phyloP scores from a whole-genome alignment of 192 early-diverging fungal genomes.

The Coemansia guatemalensis region DNA sequence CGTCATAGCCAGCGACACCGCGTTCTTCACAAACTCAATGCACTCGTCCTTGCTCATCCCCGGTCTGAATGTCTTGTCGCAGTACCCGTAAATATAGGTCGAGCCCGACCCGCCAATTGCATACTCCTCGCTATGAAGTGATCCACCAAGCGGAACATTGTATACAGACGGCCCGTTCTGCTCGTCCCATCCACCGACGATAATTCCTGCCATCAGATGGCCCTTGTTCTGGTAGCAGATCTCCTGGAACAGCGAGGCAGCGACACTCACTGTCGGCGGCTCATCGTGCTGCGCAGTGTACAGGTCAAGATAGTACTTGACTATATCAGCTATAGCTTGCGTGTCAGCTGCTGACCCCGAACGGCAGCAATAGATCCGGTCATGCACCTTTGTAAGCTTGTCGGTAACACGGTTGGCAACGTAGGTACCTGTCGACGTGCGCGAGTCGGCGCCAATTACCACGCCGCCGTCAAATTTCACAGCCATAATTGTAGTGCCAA shows the following conservation, averaged over 20 bases:
- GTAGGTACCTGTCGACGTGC: slow-evolving; percentile 94
- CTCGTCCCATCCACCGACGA: slow-evolving; percentile 97
- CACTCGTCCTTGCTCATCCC: slow-evolving; percentile 86
- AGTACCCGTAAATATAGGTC: slow-evolving; percentile 97
- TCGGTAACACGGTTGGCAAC: slow-evolving; percentile 98
- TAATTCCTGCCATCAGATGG: slow-evolving; percentile 85
- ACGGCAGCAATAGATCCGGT: slow-evolving; percentile 96
- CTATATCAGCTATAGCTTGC: slow-evolving; percentile 97
- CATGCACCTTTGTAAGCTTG: slow-evolving; percentile 95
- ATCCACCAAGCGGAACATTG: slow-evolving; percentile 89
- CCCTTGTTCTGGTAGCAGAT: slow-evolving; percentile 94
- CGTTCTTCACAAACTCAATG: slow-evolving; percentile 92
- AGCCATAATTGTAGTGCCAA: slow-evolving; percentile 98
- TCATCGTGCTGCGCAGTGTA: slow-evolving; percentile 86
- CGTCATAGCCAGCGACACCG: slow-evolving; percentile 89
- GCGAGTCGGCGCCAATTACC: slow-evolving; percentile 95
- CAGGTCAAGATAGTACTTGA: slow-evolving; percentile 93
- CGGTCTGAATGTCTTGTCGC: slow-evolving; percentile 80
- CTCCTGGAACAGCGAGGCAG: slow-evolving; percentile 91
- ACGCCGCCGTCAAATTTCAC: slow-evolving; percentile 88
- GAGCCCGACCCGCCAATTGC: slow-evolving; percentile 95
- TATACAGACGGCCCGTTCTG: slow-evolving; percentile 86
- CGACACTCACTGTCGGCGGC: slow-evolving; percentile 80
- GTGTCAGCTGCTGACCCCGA: slow-evolving; percentile 98
- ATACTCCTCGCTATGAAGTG: slow-evolving; percentile 88